Base-by-base conservation (phyloP, 257 asterid genomes). In the Penstemon eatonii region DNA sequence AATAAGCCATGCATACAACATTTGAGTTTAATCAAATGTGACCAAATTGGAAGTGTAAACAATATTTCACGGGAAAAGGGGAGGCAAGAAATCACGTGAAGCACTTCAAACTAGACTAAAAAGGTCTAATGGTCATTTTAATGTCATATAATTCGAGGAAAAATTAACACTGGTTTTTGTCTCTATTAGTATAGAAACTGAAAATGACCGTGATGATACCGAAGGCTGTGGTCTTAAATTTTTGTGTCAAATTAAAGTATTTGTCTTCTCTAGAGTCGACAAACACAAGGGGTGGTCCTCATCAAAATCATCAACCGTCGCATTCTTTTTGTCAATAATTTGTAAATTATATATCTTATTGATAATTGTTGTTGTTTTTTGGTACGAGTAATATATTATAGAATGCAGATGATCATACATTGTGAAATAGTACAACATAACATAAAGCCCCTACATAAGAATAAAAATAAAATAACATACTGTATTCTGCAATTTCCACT, bases 1-100 rank as follows among this genome's bases (percentile, higher is more conserved):
- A 12, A 49, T 25, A 25, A 25, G 2, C 33, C 33, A 25, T 25
- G 2, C 33, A 25, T 25, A 2, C 2, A 25, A 25, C 33, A 25
- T 25, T 25, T 25, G 1, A 25, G 33, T 25, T 25, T 25, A 25
- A 25, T 25, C 33, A 25, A 25, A 25, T 25, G 75, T 11, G 49
- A 64, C 8, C 12, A 15, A 37, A 7, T 2, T 13, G 0, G 18
- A 15, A 15, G 18, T 15, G 18, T 15, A 15, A 45, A 38, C 2
- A 46, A 42, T 25, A 25, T 4, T 46, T 74, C 74, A 68, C 71
- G 70, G 70, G 61, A 55, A 74, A 68, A 56, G 66, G 54, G 40
- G 67, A 36, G 25, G 7, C 44, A 9, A 46, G 44, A 47, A 65
- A 45, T 63, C 68, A 75, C 79, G 67, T 63, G 79, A 69, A 40